Percentiles rank a stretch among this genome's conserved stretches.
These are phyloP conservation scores for Corchorus olitorius DNA, from an alignment of 345 rosid genomes.

Conservation along the genomic window DNA sequence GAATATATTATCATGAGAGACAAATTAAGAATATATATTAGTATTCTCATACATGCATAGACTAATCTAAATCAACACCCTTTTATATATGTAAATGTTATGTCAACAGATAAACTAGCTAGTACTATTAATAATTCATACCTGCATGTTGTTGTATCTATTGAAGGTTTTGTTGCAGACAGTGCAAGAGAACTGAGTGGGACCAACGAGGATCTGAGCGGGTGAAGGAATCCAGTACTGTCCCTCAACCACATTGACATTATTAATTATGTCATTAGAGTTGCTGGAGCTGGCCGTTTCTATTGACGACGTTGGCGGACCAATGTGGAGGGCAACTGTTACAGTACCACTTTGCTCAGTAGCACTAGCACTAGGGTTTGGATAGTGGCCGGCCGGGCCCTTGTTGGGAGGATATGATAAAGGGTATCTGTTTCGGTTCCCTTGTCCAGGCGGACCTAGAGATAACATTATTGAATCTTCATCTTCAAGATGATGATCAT, in stretches of 20 bases:
- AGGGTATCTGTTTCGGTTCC: conserved; percentile 22
- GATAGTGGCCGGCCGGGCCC: conserved; percentile 10
- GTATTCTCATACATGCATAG: not conserved
- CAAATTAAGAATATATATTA: not conserved
- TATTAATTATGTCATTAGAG: conserved; percentile 27
- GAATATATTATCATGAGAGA: not conserved
- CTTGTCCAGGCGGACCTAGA: conserved; percentile 79
- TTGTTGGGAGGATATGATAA: conserved; percentile 25
- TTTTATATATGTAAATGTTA: no score
- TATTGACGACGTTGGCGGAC: conserved; percentile 41
- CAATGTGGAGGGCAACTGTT: conserved; percentile 73
- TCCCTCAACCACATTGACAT: conserved; percentile 42
- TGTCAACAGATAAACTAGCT: not conserved
- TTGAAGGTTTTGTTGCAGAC: conserved; percentile 89
- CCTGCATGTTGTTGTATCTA: conserved; percentile 97
- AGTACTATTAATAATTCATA: conserved; percentile 12
- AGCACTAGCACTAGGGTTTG: conserved; percentile 14
- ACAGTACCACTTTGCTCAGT: conserved; percentile 40
- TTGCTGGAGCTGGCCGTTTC: conserved; percentile 29
- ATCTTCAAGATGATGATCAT: conserved; percentile 42
- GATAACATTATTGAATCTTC: conserved; percentile 73
- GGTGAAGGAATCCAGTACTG: conserved; percentile 91
- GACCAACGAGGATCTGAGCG: conserved; percentile 89
- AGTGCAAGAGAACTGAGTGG: conserved; percentile 88
- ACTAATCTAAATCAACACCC: not conserved